Percentiles rank a stretch among this genome's conserved stretches.
Evolutionary conservation across 1,139 yeast species (phyloP).

Genomic region (Kodamaea anthophila): DNA sequence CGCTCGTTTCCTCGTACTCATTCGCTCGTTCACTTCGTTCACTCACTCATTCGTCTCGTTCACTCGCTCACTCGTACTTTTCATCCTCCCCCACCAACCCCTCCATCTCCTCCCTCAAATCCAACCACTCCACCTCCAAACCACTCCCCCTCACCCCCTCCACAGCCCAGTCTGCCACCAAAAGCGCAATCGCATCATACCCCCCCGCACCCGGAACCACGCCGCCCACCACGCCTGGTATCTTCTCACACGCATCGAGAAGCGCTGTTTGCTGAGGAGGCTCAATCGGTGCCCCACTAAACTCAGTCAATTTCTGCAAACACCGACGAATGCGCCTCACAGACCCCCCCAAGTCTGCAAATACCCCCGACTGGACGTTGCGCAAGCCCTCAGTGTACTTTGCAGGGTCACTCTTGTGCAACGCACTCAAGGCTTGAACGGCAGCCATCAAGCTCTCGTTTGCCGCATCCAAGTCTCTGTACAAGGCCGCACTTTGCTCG

Average conservation of each 20-base stretch:
- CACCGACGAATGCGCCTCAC: slow-evolving; percentile 46
- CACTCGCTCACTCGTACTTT: no score
- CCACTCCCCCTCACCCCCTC: slow-evolving; percentile 19
- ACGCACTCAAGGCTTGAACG: slow-evolving; percentile 33
- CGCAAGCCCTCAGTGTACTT: slow-evolving; percentile 13
- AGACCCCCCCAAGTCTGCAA: slow-evolving; percentile 25
- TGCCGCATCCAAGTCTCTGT: slow-evolving; percentile 48
- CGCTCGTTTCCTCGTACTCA: no score
- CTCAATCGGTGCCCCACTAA: slow-evolving; percentile 82
- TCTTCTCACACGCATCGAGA: slow-evolving; percentile 50
- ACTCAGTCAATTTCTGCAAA: slow-evolving; percentile 52
- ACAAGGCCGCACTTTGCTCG: slow-evolving; percentile 45
- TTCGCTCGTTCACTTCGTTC: no score
- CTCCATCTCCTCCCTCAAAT: slow-evolving; percentile 50
- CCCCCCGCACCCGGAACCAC: slow-evolving; percentile 99
- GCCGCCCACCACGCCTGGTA: slow-evolving; percentile 82
- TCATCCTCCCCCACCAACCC: slow-evolving; percentile 43
- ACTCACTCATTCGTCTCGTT: no score
- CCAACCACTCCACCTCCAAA: slow-evolving; percentile 53
- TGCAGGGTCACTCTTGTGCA: slow-evolving; percentile 20
- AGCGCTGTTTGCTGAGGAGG: slow-evolving; percentile 70
- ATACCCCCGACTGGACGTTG: slow-evolving; percentile 5
- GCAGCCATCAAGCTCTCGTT: slow-evolving; percentile 52
- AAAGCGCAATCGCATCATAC: slow-evolving; percentile 78
- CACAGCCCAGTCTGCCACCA: slow-evolving; percentile 49